Base-by-base conservation (phyloP, 2,329 filamentous ascomycete species). In the Fusarium nygamai region DNA sequence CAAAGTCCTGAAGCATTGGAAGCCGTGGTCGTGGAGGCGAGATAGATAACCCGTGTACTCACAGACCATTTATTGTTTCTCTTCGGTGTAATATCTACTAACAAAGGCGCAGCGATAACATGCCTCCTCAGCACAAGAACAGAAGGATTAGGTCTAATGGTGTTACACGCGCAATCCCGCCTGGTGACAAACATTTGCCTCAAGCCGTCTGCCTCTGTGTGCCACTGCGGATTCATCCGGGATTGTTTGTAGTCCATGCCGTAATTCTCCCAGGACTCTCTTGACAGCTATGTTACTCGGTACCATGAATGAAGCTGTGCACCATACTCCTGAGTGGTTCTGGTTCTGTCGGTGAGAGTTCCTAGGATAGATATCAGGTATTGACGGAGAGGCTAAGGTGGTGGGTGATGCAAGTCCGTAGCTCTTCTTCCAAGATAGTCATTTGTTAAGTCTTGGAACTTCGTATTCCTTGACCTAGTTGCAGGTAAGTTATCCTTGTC, bases 121-220 rank as follows among this genome's bases (percentile, higher is more conserved):
- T 51, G 38, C n/a, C 51, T 57, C 41, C 29, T 63, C 46, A 53
- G 39, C 33, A 68, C 53, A 56, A 43, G 53, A 24, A 31, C 17
- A 64, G 33, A n/a, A 31, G 31, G n/a, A 27, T 36, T 53, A n/a
- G 20, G 43, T 68, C 56, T 44, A 48, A 41, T 71, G 38, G 68
- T 69, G 61, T 58, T 60, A 69, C 76, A 69, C 63, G 51, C 71
- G 36, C 54, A 65, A 69, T 54, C 61, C 68, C 71, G 64, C 61
- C 24, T 50, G 64, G 66, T 69, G 73, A 76, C 76, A 78, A 72
- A 74, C 67, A 75, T 65, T 75, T 73, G 69, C 68, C 70, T 73
- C 63, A 69, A 70, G 74, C 61, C 67, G 66, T 58, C 53, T 56
- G 57, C 43, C 59, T 69, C 64, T 33, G 29, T 62, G 75, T 76